Percentiles rank a stretch among this genome's conserved stretches.
Evolutionary conservation across 2,329 filamentous ascomycete species (phyloP).

Genomic region (Fusarium graminum): DNA sequence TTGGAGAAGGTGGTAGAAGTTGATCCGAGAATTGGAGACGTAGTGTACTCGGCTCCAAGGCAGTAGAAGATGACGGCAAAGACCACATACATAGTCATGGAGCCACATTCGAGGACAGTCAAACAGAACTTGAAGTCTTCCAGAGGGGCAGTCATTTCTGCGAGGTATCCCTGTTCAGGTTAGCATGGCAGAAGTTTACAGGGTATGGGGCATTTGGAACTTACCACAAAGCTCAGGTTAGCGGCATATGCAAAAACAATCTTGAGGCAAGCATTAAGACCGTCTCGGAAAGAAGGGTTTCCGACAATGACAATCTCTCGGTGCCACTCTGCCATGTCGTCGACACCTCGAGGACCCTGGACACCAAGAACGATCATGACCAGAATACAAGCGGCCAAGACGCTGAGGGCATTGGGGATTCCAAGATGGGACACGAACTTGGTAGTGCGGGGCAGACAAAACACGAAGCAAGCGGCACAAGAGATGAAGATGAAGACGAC

Average conservation of each 20-base stretch:
- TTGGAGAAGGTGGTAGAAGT: slow-evolving; percentile 38
- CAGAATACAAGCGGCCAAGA: slow-evolving; percentile 28
- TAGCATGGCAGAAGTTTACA: not conserved
- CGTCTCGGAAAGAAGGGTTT: slow-evolving; percentile 40
- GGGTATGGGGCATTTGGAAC: not conserved
- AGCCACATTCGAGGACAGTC: slow-evolving; percentile 34
- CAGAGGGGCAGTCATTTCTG: slow-evolving; percentile 42
- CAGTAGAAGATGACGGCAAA: slow-evolving; percentile 45
- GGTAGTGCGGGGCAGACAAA: slow-evolving; percentile 31
- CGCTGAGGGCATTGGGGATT: slow-evolving; percentile 37
- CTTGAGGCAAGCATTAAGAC: slow-evolving; percentile 43
- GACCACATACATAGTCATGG: slow-evolving; percentile 42
- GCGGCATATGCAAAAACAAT: slow-evolving; percentile 48
- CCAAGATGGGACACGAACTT: slow-evolving; percentile 35
- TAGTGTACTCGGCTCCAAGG: slow-evolving; percentile 42
- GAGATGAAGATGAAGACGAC: slow-evolving; percentile 36
- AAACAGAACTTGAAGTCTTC: slow-evolving; percentile 46
- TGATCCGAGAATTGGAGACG: slow-evolving; percentile 43
- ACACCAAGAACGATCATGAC: slow-evolving; percentile 42
- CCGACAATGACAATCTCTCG: slow-evolving; percentile 42
- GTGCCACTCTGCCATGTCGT: slow-evolving; percentile 34
- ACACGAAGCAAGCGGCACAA: slow-evolving; percentile 23
- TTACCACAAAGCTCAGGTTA: slow-evolving; percentile 45
- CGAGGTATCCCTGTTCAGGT: slow-evolving; percentile 33
- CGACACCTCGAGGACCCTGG: slow-evolving; percentile 9